These are phyloP conservation scores for Aureobasidium sp. DNA, from an alignment of 2,329 filamentous ascomycete genomes.

Conservation along the genomic window DNA sequence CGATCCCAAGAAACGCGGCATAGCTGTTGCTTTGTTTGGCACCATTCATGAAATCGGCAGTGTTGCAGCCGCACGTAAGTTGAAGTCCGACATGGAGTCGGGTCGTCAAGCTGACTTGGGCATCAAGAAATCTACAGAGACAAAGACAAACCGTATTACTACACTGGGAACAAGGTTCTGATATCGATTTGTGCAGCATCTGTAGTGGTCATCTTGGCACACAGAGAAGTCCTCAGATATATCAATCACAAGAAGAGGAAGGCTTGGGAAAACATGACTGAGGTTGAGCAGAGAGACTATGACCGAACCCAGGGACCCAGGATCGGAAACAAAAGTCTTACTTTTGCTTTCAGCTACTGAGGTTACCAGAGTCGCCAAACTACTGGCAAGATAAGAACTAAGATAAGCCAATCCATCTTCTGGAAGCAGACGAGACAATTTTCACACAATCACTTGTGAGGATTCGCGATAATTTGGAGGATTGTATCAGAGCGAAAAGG, in stretches of 20 bases:
- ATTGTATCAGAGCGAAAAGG: too few species aligned
- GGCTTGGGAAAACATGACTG: conserved; percentile 38
- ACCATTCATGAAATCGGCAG: conserved; percentile 40
- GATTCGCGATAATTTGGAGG: too few species aligned
- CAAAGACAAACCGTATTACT: conserved; percentile 48
- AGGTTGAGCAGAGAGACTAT: conserved; percentile 38
- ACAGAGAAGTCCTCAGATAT: conserved; percentile 36
- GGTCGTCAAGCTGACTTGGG: background rate
- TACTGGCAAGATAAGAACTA: background rate
- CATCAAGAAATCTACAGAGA: conserved; percentile 39
- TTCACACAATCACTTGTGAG: too few species aligned
- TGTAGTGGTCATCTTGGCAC: conserved; percentile 41
- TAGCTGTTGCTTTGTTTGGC: conserved; percentile 41
- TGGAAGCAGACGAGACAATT: too few species aligned
- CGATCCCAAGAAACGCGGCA: conserved; percentile 41
- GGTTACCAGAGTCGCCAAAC: too few species aligned
- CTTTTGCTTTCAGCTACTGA: background rate
- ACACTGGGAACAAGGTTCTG: conserved; percentile 48
- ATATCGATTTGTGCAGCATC: conserved; percentile 44
- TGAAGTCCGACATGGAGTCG: too few species aligned
- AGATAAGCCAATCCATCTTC: background rate
- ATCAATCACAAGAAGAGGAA: conserved; percentile 43
- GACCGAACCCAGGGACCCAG: conserved; percentile 29
- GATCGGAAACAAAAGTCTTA: background rate
- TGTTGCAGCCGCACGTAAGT: conserved; percentile 22